Evolutionary conservation across 2,329 filamentous ascomycete species (phyloP), one percentile per base, ranked within the genome.

Genomic region (Alternaria brassicicola): DNA sequence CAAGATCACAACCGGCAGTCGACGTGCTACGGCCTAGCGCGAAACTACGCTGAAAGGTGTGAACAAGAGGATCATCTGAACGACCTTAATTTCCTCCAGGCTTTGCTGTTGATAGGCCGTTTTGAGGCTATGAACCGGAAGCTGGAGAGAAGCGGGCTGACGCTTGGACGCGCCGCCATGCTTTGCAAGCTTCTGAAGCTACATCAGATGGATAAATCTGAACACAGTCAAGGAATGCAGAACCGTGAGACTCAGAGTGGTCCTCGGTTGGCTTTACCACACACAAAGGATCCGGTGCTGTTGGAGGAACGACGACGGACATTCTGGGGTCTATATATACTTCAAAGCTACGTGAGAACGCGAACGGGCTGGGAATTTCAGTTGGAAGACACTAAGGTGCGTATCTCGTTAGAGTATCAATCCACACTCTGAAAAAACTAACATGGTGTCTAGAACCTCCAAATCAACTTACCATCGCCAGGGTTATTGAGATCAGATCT

Each of bases 241-340:
- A 53, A 13, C 6, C 21, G n/a, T 6, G 21, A 38, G 25, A 6
- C 3, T 2, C 39, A 38, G 7, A 4, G 12, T 12, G 5, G 31
- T n/a, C 1, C 30, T 38, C 8, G 0, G 3, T 36, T 36, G 7
- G 10, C 7, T 26, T 38, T 53, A 6, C n/a, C 50, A 10, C 19
- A 45, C 19, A 53, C 41, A 2, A 6, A 36, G 12, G 21, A 53
- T 8, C 23, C 21, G 0, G 50, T 38, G 1, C 39, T 53, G 7
- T 28, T 45, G 8, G 50, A 53, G n/a, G 50, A 53, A 21, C 50
- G 41, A 53, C 41, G 50, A 28, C 39, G 41, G 10, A 53, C 50
- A 17, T 53, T 53, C n/a, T 53, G 49, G 50, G 50, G 31, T 12
- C 13, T 52, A 15, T 52, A 52, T n/a, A 52, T 45, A 36, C 12